These are phyloP conservation scores for Xanthoconium separans DNA, from an alignment of 1,284 basidiomycete species.

Conservation along the genomic window DNA sequence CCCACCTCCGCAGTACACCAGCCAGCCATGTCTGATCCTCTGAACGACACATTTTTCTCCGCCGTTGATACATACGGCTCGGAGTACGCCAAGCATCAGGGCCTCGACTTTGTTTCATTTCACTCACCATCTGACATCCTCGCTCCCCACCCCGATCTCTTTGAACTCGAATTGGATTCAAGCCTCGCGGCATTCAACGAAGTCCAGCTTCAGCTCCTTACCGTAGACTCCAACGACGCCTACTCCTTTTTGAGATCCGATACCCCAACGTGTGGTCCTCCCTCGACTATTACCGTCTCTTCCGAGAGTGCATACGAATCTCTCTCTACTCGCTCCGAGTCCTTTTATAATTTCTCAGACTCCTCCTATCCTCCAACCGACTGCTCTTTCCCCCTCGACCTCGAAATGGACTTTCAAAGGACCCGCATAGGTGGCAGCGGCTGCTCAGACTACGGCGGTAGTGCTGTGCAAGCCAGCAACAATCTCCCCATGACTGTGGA, in stretches of 20 bases:
- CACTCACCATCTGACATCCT: slow-evolving; percentile 62
- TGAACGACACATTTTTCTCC: slow-evolving; percentile 33
- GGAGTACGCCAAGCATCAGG: slow-evolving; percentile 39
- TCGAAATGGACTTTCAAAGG: slow-evolving; percentile 71
- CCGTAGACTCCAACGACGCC: slow-evolving; percentile 60
- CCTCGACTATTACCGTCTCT: slow-evolving; percentile 74
- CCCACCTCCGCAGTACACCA: slow-evolving; percentile 26
- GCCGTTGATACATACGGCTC: slow-evolving; percentile 37
- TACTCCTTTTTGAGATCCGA: slow-evolving; percentile 62
- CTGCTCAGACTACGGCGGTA: slow-evolving; percentile 51
- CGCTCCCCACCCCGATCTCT: slow-evolving; percentile 74
- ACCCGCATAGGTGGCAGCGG: slow-evolving; percentile 50
- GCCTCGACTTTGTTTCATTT: slow-evolving; percentile 69
- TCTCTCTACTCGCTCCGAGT: slow-evolving; percentile 62
- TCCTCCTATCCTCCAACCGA: slow-evolving; percentile 50
- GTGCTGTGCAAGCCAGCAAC: slow-evolving; percentile 38
- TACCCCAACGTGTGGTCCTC: slow-evolving; percentile 65
- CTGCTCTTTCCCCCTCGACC: slow-evolving; percentile 56
- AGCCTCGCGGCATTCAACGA: slow-evolving; percentile 63
- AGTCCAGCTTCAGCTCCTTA: slow-evolving; percentile 59
- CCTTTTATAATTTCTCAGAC: slow-evolving; percentile 62
- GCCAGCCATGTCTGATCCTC: slow-evolving; percentile 31
- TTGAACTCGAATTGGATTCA: slow-evolving; percentile 76
- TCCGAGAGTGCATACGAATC: slow-evolving; percentile 75
- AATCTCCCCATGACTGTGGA: slow-evolving; percentile 45